These are phyloP conservation scores for Pseudocercospora vitis DNA, from an alignment of 2,329 filamentous ascomycete genomes.

Conservation along the genomic window DNA sequence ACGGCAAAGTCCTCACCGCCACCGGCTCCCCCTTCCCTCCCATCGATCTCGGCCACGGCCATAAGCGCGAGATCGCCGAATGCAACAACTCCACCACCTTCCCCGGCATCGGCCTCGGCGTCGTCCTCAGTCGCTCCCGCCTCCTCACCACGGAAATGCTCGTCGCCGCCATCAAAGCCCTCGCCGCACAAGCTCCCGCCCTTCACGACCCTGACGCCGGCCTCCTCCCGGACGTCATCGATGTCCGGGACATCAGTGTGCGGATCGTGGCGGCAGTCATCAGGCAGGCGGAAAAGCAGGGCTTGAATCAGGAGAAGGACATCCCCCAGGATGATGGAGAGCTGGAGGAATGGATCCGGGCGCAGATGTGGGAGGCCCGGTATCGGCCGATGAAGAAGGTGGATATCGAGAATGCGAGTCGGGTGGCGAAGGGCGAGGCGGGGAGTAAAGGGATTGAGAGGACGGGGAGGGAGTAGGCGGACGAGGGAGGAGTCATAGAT, in stretches of 20 bases:
- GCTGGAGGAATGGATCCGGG: slow-evolving; percentile 69
- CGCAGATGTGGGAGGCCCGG: slow-evolving; percentile 76
- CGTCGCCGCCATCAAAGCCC: slow-evolving; percentile 72
- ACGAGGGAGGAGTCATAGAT: too few species aligned
- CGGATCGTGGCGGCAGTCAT: slow-evolving; percentile 76
- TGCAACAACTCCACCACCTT: slow-evolving; percentile 89
- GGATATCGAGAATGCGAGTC: slow-evolving; percentile 6
- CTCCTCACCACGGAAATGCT: slow-evolving; percentile 76
- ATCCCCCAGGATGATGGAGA: slow-evolving; percentile 61
- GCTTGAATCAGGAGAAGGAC: slow-evolving; percentile 61
- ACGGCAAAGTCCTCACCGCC: slow-evolving; percentile 74
- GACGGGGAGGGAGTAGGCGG: not conserved
- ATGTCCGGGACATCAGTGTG: slow-evolving; percentile 74
- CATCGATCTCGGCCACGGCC: slow-evolving; percentile 58
- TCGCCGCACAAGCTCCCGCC: slow-evolving; percentile 71
- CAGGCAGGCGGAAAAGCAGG: slow-evolving; percentile 67
- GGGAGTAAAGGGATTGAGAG: slow-evolving; percentile 12
- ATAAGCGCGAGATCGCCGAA: slow-evolving; percentile 65
- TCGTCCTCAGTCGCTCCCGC: slow-evolving; percentile 66
- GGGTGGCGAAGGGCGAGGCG: slow-evolving; percentile 7
- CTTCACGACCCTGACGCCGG: slow-evolving; percentile 64
- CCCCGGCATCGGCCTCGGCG: slow-evolving; percentile 80
- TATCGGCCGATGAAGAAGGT: slow-evolving; percentile 54
- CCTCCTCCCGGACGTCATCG: slow-evolving; percentile 72
- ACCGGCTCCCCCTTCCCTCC: slow-evolving; percentile 82